phyloP scores from a whole-genome alignment of 345 rosid species.

The Populus davidiana region DNA sequence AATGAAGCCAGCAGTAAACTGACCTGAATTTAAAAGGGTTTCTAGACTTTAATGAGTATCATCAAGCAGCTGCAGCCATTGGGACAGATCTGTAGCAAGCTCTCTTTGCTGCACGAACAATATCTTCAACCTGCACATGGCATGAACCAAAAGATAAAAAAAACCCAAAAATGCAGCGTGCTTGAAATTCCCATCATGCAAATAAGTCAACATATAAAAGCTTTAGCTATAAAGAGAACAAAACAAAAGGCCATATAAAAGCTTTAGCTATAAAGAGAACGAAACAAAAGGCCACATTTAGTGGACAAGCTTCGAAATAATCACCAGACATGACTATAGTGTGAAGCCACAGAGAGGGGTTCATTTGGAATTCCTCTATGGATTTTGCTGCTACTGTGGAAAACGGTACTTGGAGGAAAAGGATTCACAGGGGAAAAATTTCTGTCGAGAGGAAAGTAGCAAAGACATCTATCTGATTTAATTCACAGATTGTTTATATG shows the following conservation, averaged over 20 bases:
- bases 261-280: neutral
- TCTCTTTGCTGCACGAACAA: slow-evolving; percentile 63
- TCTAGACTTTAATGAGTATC: neutral
- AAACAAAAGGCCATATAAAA: neutral
- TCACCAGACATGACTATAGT: neutral
- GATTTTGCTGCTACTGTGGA: too few relatives aligned
- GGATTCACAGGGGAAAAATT: neutral
- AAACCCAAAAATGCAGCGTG: neutral
- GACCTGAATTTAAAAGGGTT: slow-evolving; percentile 6
- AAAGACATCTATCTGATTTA: neutral
- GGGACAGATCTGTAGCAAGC: slow-evolving; percentile 56
- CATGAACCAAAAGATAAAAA: neutral
- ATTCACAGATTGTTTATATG: neutral
- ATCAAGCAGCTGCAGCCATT: slow-evolving; percentile 19
- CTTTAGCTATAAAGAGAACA: neutral
- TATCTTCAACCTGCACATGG: slow-evolving; percentile 50
- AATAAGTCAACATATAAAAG: neutral
- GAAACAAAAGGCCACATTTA: neutral
- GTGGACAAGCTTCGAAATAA: neutral
- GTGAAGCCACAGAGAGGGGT: neutral
- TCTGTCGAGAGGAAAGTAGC: neutral
- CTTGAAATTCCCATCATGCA: neutral
- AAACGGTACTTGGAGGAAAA: neutral
- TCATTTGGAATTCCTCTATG: neutral
- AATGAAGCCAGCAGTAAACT: neutral